phyloP scores from a whole-genome alignment of 495 filamentous ascomycete species.

The Neurospora sp. region DNA sequence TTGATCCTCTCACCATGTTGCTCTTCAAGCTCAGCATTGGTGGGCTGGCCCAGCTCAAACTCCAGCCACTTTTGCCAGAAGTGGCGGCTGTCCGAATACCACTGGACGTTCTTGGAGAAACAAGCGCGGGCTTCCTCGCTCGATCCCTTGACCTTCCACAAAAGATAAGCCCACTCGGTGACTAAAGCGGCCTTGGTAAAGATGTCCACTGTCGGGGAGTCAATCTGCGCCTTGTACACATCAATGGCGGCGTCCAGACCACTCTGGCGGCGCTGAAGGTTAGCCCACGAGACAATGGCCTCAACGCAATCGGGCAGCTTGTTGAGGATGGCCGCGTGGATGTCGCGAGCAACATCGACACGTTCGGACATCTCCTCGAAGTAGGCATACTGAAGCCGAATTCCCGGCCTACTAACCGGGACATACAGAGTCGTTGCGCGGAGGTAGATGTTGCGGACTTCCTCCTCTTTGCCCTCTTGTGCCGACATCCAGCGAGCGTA shows the following conservation, averaged over 20 bases:
- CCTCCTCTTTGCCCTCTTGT: slow-evolving; percentile 73
- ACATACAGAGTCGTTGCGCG: slow-evolving; percentile 75
- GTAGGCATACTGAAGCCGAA: slow-evolving; percentile 83
- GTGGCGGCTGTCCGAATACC: slow-evolving; percentile 74
- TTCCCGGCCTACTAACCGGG: slow-evolving; percentile 68
- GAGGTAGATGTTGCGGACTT: slow-evolving; percentile 88
- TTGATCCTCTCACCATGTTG: slow-evolving; percentile 66
- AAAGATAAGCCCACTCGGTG: slow-evolving; percentile 75
- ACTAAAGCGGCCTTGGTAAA: slow-evolving; percentile 80
- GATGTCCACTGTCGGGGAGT: slow-evolving; percentile 58
- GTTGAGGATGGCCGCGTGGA: slow-evolving; percentile 68
- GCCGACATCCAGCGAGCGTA: slow-evolving; percentile 96
- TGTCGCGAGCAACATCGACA: slow-evolving; percentile 66
- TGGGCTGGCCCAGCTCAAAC: slow-evolving; percentile 86
- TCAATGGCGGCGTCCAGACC: slow-evolving; percentile 82
- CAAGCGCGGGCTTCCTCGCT: slow-evolving; percentile 77
- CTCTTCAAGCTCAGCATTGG: slow-evolving; percentile 50
- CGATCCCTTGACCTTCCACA: slow-evolving; percentile 87
- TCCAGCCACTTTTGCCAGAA: slow-evolving; percentile 89
- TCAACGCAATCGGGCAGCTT: slow-evolving; percentile 66
- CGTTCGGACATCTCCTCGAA: slow-evolving; percentile 82
- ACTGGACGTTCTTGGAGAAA: slow-evolving; percentile 71
- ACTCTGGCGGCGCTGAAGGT: slow-evolving; percentile 71
- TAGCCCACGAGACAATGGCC: slow-evolving; percentile 80
- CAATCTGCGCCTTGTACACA: slow-evolving; percentile 71